Evolutionary conservation across 306 rosid species (phyloP).

Genomic region (Quercus berberidifolia): DNA sequence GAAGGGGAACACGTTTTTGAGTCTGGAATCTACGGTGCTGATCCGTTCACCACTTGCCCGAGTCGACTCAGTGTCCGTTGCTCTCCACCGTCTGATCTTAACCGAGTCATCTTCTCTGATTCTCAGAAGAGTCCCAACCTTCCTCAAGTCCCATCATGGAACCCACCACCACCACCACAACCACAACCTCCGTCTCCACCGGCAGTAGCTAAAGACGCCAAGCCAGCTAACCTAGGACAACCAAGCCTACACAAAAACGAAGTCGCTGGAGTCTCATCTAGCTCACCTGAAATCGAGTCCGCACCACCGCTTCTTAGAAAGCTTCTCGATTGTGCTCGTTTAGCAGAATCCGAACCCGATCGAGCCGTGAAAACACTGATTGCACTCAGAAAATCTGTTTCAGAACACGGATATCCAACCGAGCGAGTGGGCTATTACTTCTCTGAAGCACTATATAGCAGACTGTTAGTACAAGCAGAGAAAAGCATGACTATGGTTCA

Average conservation of each 20-base stretch:
- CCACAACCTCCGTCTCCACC: conserved; percentile 20
- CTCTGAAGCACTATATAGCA: conserved; percentile 50
- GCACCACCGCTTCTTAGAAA: conserved; percentile 66
- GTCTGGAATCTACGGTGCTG: conserved; percentile 22
- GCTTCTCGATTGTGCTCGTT: conserved; percentile 57
- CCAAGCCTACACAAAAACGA: conserved; percentile 15
- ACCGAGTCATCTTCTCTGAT: conserved; percentile 45
- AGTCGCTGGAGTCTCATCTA: conserved; percentile 27
- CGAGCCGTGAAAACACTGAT: conserved; percentile 52
- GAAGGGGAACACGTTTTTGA: too few relatives aligned
- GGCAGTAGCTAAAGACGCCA: conserved; percentile 23
- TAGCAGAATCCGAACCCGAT: conserved; percentile 50
- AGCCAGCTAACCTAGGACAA: conserved; percentile 12
- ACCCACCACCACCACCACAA: conserved; percentile 31
- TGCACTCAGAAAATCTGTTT: conserved; percentile 45
- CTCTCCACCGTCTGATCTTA: too few relatives aligned
- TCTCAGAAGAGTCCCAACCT: conserved; percentile 18
- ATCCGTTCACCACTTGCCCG: conserved; percentile 48
- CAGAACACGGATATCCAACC: conserved; percentile 75
- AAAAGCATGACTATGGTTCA: neutral
- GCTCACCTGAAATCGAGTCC: conserved; percentile 40
- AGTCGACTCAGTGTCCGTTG: too few relatives aligned
- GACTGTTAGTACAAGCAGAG: conserved; percentile 22
- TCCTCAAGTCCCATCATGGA: conserved; percentile 38
- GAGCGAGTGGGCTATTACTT: conserved; percentile 69